Base-by-base conservation (phyloP, 2,329 filamentous ascomycete genomes). In the Talaromyces sp. region DNA sequence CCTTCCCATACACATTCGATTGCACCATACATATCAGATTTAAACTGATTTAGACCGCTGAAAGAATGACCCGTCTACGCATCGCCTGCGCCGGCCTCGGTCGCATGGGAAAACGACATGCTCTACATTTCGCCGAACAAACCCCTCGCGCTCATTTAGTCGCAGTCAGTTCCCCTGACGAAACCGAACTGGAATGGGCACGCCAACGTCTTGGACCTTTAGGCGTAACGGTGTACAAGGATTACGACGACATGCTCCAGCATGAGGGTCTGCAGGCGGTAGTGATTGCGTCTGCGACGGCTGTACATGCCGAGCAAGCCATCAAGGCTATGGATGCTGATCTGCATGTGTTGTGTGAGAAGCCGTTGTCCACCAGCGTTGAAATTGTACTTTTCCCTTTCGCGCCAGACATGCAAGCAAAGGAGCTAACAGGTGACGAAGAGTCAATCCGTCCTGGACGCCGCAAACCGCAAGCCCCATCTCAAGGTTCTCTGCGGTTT, bases 401-500 rank as follows among this genome's bases (percentile, higher is more conserved):
- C 2, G 8, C 5, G 6, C 40, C 77, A 86, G 58, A 85, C 33
- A 35, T 11, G 4, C 28, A 33, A 52, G 9, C 8, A 3, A 21
- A n/a, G 4, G 9, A 11, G 28, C 48, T 54, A 16, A 33, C 28
- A 33, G 8, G 3, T 35, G 48, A 18, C 4, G 9, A 6, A 54
- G 48, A 33, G 28, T 11, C 48, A 54, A 35, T 6, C 5, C 9
- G 28, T 54, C n/a, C 23, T 54, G 16, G 48, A 54, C 87, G 83
- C 83, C 7, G 83, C 85, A 28, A 73, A 76, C 63, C 77, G 78
- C 64, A 81, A 82, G 58, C 85, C 86, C 1, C 71, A 86, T 58
- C 79, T 87, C 21, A 89, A 88, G 72, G 85, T 89, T 61, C 84
- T 89, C 79, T 87, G 84, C 68, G 86, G 85, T 6, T 88, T 88